A percentile compares a stretch with the other conserved stretches of the same genome.
Evolutionary conservation across 371 early-diverging fungal genomes (phyloP).

Genomic region (Phascolomyces articulosus): DNA sequence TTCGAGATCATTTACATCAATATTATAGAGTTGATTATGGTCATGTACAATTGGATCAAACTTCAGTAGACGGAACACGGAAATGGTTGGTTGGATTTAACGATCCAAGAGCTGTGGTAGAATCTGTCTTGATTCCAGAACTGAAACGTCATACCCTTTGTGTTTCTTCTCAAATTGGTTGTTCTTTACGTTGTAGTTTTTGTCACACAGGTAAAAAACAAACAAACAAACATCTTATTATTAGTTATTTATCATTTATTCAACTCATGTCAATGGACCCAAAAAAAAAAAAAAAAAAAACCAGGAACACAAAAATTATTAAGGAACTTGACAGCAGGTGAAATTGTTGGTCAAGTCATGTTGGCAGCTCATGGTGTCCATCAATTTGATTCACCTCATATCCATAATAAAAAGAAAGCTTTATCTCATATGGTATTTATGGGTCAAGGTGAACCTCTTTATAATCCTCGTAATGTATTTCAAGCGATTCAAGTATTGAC

Average conservation of each 20-base stretch:
- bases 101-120: constrained; percentile 62
- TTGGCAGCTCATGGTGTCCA: constrained; percentile 62
- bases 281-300: background rate
- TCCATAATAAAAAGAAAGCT: constrained; percentile 38
- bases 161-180: constrained; percentile 90
- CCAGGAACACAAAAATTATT: constrained; percentile 11
- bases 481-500: constrained; percentile 76
- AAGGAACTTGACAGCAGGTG: constrained; percentile 13
- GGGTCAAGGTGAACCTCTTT: constrained; percentile 72
- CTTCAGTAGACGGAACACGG: constrained; percentile 14
- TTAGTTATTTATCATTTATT: constrained; percentile 77
- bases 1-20: constrained; percentile 52
- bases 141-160: constrained; percentile 79
- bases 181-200: constrained; percentile 85
- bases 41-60: constrained; percentile 41
- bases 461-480: constrained; percentile 57
- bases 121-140: constrained; percentile 76
- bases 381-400: constrained; percentile 56
- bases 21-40: constrained; percentile 65
- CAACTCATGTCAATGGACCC: constrained; percentile 73
- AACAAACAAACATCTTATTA: constrained; percentile 41
- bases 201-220: constrained; percentile 87
- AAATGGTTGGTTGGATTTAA: constrained; percentile 24
- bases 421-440: constrained; percentile 89
- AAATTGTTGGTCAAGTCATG: constrained; percentile 88